These are phyloP conservation scores for Hyphopichia khmerensis DNA, from an alignment of 1,139 yeast genomes.

Conservation along the genomic window DNA sequence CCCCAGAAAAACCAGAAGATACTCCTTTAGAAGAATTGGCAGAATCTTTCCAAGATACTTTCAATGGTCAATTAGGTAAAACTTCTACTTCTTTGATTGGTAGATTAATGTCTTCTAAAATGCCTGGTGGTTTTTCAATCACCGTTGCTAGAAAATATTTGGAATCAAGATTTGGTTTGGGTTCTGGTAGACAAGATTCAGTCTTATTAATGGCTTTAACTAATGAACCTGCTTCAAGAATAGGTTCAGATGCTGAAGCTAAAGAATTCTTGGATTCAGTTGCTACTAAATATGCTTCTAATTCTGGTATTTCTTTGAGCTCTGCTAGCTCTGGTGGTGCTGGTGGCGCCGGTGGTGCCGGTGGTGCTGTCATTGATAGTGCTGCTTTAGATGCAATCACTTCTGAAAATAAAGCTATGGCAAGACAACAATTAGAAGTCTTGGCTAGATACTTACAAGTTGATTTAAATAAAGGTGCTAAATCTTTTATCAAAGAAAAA, in stretches of 20 bases:
- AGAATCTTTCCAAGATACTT: slow-evolving; percentile 89
- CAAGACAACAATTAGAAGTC: slow-evolving; percentile 93
- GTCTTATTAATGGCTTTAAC: slow-evolving; percentile 80
- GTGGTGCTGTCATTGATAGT: slow-evolving; percentile 89
- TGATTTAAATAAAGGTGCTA: slow-evolving; percentile 89
- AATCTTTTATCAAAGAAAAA: slow-evolving; percentile 80
- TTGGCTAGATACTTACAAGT: slow-evolving; percentile 92
- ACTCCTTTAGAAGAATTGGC: slow-evolving; percentile 95
- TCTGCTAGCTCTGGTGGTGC: slow-evolving; percentile 59
- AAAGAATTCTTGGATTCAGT: slow-evolving; percentile 79
- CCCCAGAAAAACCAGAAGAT: slow-evolving; percentile 99
- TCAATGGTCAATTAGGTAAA: slow-evolving; percentile 86
- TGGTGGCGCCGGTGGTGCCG: slow-evolving; percentile 56
- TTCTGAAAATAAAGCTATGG: slow-evolving; percentile 84
- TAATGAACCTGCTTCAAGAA: slow-evolving; percentile 86
- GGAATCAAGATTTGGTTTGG: slow-evolving; percentile 88
- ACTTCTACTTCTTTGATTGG: slow-evolving; percentile 87
- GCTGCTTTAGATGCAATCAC: slow-evolving; percentile 95
- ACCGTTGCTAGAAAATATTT: slow-evolving; percentile 89
- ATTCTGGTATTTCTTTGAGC: slow-evolving; percentile 74
- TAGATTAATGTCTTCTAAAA: slow-evolving; percentile 90
- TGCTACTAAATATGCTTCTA: slow-evolving; percentile 82
- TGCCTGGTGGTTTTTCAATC: slow-evolving; percentile 99
- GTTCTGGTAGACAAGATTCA: slow-evolving; percentile 91
- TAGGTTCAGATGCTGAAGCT: slow-evolving; percentile 85